Conservation (phyloP, 441 rosid genomes). For the Erodium chrysanthum region DNA sequence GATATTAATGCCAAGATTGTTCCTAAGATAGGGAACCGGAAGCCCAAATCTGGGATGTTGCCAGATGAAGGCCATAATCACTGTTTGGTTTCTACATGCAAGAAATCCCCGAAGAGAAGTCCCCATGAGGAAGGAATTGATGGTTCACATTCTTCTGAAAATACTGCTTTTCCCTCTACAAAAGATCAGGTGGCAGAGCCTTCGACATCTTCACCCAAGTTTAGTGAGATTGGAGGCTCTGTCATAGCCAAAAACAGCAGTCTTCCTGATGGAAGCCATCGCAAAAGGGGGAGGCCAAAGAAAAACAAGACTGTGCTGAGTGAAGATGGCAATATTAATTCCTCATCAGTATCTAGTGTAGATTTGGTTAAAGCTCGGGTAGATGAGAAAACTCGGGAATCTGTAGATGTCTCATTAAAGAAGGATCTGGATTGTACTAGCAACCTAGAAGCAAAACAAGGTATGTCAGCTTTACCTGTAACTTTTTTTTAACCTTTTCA, state of each 20-base stretch:
- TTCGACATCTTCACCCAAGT: constrained; percentile 17
- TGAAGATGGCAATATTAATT: constrained; percentile 10
- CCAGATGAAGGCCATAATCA: constrained; percentile 62
- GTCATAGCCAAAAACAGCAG: too few relatives aligned
- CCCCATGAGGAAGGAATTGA: too few relatives aligned
- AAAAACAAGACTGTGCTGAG: constrained; percentile 18
- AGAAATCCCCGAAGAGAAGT: too few relatives aligned
- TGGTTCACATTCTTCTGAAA: constrained; percentile 21
- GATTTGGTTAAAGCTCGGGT: constrained; percentile 15
- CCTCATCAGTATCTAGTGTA: constrained; percentile 15
- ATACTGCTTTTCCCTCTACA: constrained; percentile 5
- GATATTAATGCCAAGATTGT: constrained; percentile 24
- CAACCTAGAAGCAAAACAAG: constrained; percentile 5
- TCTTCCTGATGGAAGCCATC: constrained; percentile 21
- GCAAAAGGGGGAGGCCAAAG: constrained; percentile 29
- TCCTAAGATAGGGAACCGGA: constrained; percentile 46
- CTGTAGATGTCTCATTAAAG: constrained; percentile 23
- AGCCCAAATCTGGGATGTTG: constrained; percentile 58
- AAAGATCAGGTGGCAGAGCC: constrained; percentile 17
- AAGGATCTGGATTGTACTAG: constrained; percentile 26
- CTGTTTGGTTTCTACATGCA: constrained; percentile 27
- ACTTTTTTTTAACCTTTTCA: neutral
- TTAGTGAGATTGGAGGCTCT: constrained; percentile 21
- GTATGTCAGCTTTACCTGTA: neutral
- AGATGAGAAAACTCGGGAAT: constrained; percentile 19